Conservation (phyloP, 352 stramenopile genomes). For the Globisporangium radiosum region DNA sequence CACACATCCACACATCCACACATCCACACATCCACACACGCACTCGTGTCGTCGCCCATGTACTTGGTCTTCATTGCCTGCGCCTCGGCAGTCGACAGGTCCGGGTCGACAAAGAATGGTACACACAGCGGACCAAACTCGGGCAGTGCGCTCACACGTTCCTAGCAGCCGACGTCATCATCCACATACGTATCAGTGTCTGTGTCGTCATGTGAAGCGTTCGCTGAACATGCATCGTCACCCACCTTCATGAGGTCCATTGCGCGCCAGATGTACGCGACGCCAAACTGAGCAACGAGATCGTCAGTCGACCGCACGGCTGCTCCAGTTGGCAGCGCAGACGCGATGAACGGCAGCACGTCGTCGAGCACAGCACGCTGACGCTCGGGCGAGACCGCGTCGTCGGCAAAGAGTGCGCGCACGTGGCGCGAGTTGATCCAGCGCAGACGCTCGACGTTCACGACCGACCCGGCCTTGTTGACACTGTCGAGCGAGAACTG, state of each 20-base stretch:
- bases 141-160: constrained; percentile 69
- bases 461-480: constrained; percentile 85
- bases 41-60: constrained; percentile 54
- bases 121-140: constrained; percentile 77
- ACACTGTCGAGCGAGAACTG: constrained; percentile 83
- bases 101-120: constrained; percentile 57
- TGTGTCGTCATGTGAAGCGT: no score
- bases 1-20: not conserved
- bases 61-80: constrained; percentile 68
- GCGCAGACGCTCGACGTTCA: constrained; percentile 78
- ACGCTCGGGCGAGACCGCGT: constrained; percentile 27
- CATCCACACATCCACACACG: constrained; percentile 4
- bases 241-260: constrained; percentile 81
- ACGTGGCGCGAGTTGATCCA: constrained; percentile 90
- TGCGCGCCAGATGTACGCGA: constrained; percentile 64
- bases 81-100: constrained; percentile 45
- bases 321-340: not conserved
- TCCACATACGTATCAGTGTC: no score
- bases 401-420: constrained; percentile 57
- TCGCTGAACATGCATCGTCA: not conserved
- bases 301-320: constrained; percentile 21
- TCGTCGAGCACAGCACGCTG: constrained; percentile 47
- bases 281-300: constrained; percentile 45
- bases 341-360: constrained; percentile 60
- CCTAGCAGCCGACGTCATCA: constrained; percentile 18